These are phyloP conservation scores for Phalaenopsis aphrodite DNA, from an alignment of 106 monocot species.

Conservation along the genomic window DNA sequence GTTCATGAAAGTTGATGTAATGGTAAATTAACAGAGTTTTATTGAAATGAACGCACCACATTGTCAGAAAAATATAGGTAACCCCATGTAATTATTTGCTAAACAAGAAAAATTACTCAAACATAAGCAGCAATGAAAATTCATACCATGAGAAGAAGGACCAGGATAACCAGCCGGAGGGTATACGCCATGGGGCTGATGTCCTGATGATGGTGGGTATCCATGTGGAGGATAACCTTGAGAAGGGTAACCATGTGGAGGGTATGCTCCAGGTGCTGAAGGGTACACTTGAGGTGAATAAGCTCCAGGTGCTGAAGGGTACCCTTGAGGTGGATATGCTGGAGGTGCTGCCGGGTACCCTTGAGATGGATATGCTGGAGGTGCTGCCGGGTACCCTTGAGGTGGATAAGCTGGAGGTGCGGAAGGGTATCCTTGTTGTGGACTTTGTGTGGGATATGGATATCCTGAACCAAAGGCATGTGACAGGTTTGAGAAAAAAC, in stretches of 20 bases:
- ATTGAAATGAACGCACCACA: neutral
- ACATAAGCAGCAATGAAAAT: constrained; percentile 5
- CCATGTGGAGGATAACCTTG: constrained; percentile 29
- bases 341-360: constrained; percentile 26
- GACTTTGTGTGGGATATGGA: constrained; percentile 12
- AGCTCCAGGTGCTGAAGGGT: constrained; percentile 11
- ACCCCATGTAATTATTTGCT: neutral
- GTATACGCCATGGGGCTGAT: constrained; percentile 24
- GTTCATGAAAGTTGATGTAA: neutral
- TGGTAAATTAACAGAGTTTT: neutral
- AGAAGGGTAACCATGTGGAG: constrained; percentile 9
- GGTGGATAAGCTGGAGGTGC: constrained; percentile 20
- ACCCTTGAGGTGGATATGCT: constrained; percentile 7
- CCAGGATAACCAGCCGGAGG: constrained; percentile 14
- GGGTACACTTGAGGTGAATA: constrained; percentile 36
- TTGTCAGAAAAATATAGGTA: neutral
- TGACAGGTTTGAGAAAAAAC: constrained; percentile 20
- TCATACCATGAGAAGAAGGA: constrained; percentile 29
- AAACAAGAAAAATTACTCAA: neutral
- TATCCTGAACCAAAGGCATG: constrained; percentile 21
- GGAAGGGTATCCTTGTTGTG: constrained; percentile 15
- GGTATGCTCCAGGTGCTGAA: constrained; percentile 24
- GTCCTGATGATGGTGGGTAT: constrained; percentile 21
- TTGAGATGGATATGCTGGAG: neutral
- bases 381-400: constrained; percentile 28